Conservation (phyloP, 352 stramenopile species). For the Globisporangium nodosum region DNA sequence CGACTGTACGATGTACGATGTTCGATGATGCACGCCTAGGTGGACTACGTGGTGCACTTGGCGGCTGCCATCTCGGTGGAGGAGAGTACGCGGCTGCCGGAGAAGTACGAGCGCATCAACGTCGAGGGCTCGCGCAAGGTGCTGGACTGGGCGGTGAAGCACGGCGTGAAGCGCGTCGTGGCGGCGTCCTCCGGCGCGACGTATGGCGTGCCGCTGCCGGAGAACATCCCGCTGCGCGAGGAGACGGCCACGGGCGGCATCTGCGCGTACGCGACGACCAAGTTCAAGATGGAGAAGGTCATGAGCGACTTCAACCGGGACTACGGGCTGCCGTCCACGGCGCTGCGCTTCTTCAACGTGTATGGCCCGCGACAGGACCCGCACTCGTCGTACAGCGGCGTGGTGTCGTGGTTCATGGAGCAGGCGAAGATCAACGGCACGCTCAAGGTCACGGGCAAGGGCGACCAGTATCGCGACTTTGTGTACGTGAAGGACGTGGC, state of each 20-base stretch:
- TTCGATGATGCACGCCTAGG: conserved; percentile 15
- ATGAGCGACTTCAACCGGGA: conserved; percentile 68
- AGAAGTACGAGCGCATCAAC: conserved; percentile 87
- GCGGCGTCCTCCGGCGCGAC: conserved; percentile 73
- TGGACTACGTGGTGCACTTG: conserved; percentile 82
- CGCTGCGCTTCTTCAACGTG: conserved; percentile 83
- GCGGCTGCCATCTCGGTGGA: conserved; percentile 82
- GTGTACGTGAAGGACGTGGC: conserved; percentile 85
- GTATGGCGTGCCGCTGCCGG: conserved; percentile 57
- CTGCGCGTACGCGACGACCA: conserved; percentile 77
- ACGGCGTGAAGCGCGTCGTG: conserved; percentile 74
- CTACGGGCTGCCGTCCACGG: conserved; percentile 66
- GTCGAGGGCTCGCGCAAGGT: conserved; percentile 78
- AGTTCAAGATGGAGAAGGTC: conserved; percentile 82
- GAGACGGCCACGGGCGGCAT: conserved; percentile 71
- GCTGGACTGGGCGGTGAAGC: conserved; percentile 68
- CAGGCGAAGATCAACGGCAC: conserved; percentile 79
- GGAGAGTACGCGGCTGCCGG: conserved; percentile 76
- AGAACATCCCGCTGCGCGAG: conserved; percentile 69
- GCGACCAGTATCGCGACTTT: conserved; percentile 81
- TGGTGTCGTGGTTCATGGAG: conserved; percentile 87
- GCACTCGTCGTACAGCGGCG: conserved; percentile 78
- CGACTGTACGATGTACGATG: too few relatives aligned
- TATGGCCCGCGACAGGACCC: conserved; percentile 79
- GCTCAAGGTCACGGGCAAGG: conserved; percentile 71